Evolutionary conservation across 2,329 filamentous ascomycete species (phyloP).

Genomic region (Calonectria crousiana): DNA sequence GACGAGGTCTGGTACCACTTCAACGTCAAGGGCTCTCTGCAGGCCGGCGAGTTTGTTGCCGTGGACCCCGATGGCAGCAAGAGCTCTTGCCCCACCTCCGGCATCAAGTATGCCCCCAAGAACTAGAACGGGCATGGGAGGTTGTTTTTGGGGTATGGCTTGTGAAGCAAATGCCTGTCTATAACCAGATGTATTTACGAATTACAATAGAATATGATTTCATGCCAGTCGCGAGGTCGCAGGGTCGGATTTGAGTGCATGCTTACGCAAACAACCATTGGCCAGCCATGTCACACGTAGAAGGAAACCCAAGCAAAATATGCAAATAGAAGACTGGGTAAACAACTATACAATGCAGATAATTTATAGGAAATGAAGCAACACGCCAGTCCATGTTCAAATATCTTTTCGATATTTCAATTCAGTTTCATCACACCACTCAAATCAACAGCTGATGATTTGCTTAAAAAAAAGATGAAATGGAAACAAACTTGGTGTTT

Average conservation of each 20-base stretch:
- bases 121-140: background rate
- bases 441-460: background rate
- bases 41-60: conserved; percentile 71
- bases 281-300: background rate
- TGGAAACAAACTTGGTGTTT: too few species aligned
- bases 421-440: background rate
- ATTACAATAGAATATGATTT: background rate
- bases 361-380: background rate
- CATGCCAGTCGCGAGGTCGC: background rate
- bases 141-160: too few species aligned
- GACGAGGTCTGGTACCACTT: conserved; percentile 74
- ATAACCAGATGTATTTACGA: background rate
- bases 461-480: background rate
- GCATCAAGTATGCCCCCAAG: conserved; percentile 47
- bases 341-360: background rate
- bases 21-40: conserved; percentile 69
- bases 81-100: conserved; percentile 64
- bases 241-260: background rate
- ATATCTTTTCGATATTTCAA: background rate
- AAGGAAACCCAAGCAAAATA: background rate
- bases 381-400: background rate
- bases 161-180: background rate
- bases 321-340: background rate
- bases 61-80: conserved; percentile 67
- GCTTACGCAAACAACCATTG: background rate